Evolutionary conservation across 2,329 filamentous ascomycete species (phyloP).

Genomic region (Epichloe festucae): DNA sequence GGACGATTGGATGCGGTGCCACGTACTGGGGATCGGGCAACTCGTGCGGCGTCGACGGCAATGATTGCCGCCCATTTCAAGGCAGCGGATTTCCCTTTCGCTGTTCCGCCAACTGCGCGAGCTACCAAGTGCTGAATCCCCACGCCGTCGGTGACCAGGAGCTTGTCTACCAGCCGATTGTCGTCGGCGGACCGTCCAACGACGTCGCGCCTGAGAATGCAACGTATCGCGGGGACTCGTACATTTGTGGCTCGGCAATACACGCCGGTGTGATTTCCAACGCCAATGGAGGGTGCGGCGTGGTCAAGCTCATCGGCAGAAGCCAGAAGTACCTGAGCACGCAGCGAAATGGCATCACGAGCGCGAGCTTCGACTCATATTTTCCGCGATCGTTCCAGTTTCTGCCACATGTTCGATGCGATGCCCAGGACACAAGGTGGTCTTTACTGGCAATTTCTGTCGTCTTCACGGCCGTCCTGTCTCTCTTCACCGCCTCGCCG

Average conservation of each 20-base stretch:
- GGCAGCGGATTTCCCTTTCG: conserved; percentile 59
- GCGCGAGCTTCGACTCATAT: conserved; percentile 69
- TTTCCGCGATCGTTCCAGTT: conserved; percentile 86
- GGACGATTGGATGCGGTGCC: conserved; percentile 51
- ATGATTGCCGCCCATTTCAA: conserved; percentile 61
- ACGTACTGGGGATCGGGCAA: conserved; percentile 62
- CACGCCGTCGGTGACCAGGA: conserved; percentile 62
- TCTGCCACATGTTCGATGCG: conserved; percentile 48
- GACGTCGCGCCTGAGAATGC: conserved; percentile 29
- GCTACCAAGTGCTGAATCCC: conserved; percentile 53
- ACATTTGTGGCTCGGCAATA: conserved; percentile 73
- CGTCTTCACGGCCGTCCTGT: conserved; percentile 63
- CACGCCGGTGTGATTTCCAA: conserved; percentile 69
- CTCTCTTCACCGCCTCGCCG: conserved; percentile 69
- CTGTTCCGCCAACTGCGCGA: conserved; percentile 60
- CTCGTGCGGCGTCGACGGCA: conserved; percentile 60
- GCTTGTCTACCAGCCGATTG: conserved; percentile 49
- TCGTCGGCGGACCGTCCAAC: conserved; percentile 51
- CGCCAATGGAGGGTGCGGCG: conserved; percentile 65
- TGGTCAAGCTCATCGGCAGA: conserved; percentile 60
- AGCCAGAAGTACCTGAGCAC: conserved; percentile 50
- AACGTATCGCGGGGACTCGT: conserved; percentile 79
- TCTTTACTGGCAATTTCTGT: conserved; percentile 68
- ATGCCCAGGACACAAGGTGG: conserved; percentile 72
- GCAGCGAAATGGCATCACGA: conserved; percentile 60